These are phyloP conservation scores for Rhytidiadelphus loreus DNA, from an alignment of 225 moss, liverwort and hornwort species.

Conservation along the genomic window DNA sequence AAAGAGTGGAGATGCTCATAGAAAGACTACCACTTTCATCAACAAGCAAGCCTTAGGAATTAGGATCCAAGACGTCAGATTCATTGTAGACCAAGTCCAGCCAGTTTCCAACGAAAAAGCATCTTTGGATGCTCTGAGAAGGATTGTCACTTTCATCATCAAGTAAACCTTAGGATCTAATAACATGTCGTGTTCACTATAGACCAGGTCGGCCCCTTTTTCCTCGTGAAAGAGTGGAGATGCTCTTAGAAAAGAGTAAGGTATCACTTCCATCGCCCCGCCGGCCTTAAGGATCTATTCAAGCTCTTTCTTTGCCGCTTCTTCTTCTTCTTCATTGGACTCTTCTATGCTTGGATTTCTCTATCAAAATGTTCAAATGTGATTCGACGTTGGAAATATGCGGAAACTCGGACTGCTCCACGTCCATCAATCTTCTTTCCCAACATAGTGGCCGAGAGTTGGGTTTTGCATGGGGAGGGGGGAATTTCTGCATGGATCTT, in stretches of 20 bases:
- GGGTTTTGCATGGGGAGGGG: background rate
- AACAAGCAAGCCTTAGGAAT: too few relatives aligned
- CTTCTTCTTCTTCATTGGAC: background rate
- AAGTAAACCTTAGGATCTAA: too few relatives aligned
- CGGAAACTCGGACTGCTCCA: rapidly evolving
- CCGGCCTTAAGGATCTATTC: too few relatives aligned
- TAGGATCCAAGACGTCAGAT: too few relatives aligned
- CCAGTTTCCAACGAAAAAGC: too few relatives aligned
- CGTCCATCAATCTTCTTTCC: background rate
- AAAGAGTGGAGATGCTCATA: too few relatives aligned
- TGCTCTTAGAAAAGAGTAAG: too few relatives aligned
- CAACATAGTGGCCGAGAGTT: background rate
- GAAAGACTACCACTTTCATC: too few relatives aligned
- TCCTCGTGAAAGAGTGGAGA: too few relatives aligned
- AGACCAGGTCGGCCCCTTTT: rapidly evolving
- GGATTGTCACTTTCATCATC: too few relatives aligned
- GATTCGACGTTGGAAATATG: background rate
- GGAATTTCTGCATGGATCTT: background rate
- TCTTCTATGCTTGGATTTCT: background rate
- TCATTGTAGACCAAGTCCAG: rapidly evolving
- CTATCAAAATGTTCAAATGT: background rate
- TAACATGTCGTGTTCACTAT: rapidly evolving
- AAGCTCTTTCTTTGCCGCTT: background rate
- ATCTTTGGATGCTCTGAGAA: too few relatives aligned
- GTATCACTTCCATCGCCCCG: too few relatives aligned